Evolutionary conservation across 2,329 filamentous ascomycete genomes (phyloP), one percentile per base, ranked within the genome.

Genomic region (Capronia coronata): DNA sequence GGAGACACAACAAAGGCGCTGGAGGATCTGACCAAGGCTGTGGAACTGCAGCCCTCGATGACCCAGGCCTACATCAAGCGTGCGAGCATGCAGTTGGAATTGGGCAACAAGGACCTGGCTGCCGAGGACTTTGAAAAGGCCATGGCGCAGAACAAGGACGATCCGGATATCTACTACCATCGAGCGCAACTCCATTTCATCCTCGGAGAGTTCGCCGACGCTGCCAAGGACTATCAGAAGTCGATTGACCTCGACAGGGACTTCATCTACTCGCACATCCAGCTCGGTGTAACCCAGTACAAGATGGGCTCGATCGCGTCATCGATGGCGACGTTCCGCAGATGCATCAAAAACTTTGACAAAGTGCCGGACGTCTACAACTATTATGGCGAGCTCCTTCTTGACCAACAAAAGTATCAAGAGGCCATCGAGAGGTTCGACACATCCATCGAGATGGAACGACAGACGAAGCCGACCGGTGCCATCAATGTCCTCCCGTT

Each of bases 241-340:
- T 97, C 93, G 2, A 98, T 98, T 64, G 93, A 98, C 63, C 79
- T 98, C 23, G 93, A 98, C 75, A 80, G 82, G 61, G 83, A 87
- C 60, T 98, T 98, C 71, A 98, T 98, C 74, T 98, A 95, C 79
- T 97, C 91, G 6, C 93, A 98, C 73, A 98, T 98, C 64, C 93
- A 98, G 71, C 86, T 98, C 37, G 93, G 93, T 68, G 93, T 98
- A 45, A 98, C 93, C 43, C 93, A 98, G 72, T 98, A 98, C 77
- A 98, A 98, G 83, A 94, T 97, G 86, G 93, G 93, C 60, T 95
- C 88, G 23, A 86, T 98, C 51, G 93, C 93, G 6, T 96, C 90
- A 7, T 95, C 90, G 40, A 97, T 97, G 89, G 91, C 93, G 29
- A 98, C 93, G 4, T 97, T 98, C 83, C 82, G 91, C 62, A 80